Evolutionary conservation across 805 yeast species (phyloP), one percentile per base, ranked within the genome.

Genomic region (Spathaspora girioi): DNA sequence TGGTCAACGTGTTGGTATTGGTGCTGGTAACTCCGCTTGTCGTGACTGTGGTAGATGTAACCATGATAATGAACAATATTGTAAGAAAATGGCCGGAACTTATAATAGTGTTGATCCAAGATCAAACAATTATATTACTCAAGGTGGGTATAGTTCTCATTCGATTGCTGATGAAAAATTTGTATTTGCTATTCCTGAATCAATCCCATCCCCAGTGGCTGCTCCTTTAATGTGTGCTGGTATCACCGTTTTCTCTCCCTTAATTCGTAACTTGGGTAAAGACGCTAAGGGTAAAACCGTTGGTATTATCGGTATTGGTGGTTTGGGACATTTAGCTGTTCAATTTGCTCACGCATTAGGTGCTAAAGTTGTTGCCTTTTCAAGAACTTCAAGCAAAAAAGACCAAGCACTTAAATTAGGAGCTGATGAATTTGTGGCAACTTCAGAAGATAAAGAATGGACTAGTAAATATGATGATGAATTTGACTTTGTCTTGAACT

Each of bases 1-100:
- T 26, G 96, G 96, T 49, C 85, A 89, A 56, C 75, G 89, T 55
- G 96, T 86, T 23, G 96, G 94, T 47, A 78, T 87, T 46, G 96
- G 96, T 59, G 93, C 94, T 19, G 82, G 79, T 61, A 72, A 77
- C 19, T 73, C 70, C 47, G 72, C 86, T 27, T 88, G 96, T 71
- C 69, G 78, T 53, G 72, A 79, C 15, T 89, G 96, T 70, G 59
- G 71, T 47, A 72, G 81, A 62, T 89, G 82, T 59, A 45, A 56
- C 9, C n/a, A 46, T 31, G 65, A 65, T 48, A 63, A 67, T 52
- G 76, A 75, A 56, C 71, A 70, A 51, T 81, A 80, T 71, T 88
- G 96, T 70, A 50, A 55, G 14, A 63, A 73, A 15, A 66, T 69
- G 47, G 74, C 73, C 38, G 59, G 63, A 43, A 87, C 93, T 15